Base-by-base conservation (phyloP, 2,329 filamentous ascomycete genomes). In the Tolypocladium ovalisporum region DNA sequence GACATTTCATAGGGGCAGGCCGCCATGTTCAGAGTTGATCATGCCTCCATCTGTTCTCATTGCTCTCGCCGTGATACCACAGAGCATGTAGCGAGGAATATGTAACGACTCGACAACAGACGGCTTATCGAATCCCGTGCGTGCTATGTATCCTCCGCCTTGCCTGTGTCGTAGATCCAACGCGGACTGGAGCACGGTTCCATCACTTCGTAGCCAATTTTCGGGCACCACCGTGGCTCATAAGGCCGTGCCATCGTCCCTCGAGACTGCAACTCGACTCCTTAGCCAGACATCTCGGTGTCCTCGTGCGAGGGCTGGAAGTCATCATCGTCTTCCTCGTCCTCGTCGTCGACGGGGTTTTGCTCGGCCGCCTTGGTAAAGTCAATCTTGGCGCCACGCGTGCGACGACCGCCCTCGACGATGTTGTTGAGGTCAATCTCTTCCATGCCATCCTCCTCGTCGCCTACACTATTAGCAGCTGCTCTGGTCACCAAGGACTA, bases 371-470 rank as follows among this genome's bases (percentile, higher is more conserved):
- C 92, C 78, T 96, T 91, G 67, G 88, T 88, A 75, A 90, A 97
- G 80, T 97, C 90, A 71, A 97, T 97, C 68, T 86, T 82, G 74
- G 90, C 89, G 70, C 92, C 92, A 68, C 93, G 93, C 62, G 93
- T 97, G 73, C 94, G 93, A 66, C 86, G 84, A 62, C 87, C 87
- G 62, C 80, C 82, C 59, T 76, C 72, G 69, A 97, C 85, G 72
- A 97, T 96, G 81, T 97, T 97, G 71, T 83, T 83, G 58, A 83
- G 78, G 70, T 96, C 90, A 71, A 99, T 97, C 75, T 93, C 92
- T 71, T 95, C 89, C 80, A 96, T 83, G 73, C 89, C 88, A 68
- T 91, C 90, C 51, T 88, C 87, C 56, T 89, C 88, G 65, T 87
- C 86, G 57, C 60, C 64, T 66, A 54, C 24, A 57, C 62, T 58